These are phyloP conservation scores for Lactarius quietus DNA, from an alignment of 768 basidiomycete species.

Conservation along the genomic window DNA sequence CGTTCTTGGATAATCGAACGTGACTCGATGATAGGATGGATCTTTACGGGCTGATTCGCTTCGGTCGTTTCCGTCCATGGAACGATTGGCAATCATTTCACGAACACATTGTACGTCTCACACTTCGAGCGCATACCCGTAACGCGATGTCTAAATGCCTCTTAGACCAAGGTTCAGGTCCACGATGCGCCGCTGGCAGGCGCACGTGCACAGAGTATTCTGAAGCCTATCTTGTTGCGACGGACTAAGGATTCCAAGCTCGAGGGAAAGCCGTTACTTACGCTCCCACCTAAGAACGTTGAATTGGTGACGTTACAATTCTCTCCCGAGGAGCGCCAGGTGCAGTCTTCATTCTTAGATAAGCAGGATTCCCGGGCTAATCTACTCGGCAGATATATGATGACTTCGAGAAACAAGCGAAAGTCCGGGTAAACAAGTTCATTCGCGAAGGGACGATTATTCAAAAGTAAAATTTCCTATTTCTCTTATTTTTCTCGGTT, in stretches of 20 bases:
- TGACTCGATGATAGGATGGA: conserved; percentile 46
- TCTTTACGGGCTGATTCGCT: conserved; percentile 67
- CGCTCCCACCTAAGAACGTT: conserved; percentile 58
- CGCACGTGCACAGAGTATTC: conserved; percentile 61
- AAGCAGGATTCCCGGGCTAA: not conserved
- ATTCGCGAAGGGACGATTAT: conserved; percentile 61
- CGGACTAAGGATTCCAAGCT: conserved; percentile 64
- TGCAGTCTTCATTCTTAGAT: conserved; percentile 30
- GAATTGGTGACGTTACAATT: conserved; percentile 60
- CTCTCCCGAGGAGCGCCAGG: conserved; percentile 60
- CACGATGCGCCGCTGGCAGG: conserved; percentile 61
- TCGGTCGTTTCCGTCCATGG: conserved; percentile 65
- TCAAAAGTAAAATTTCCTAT: conserved; percentile 49
- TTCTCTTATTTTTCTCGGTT: not conserved
- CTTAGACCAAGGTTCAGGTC: conserved; percentile 50
- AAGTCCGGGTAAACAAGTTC: conserved; percentile 56
- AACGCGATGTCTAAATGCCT: not conserved
- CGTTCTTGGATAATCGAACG: not conserved
- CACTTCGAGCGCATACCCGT: not conserved
- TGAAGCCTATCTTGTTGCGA: conserved; percentile 64
- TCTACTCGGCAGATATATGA: conserved; percentile 47
- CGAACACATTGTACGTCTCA: conserved; percentile 45
- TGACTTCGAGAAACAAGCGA: conserved; percentile 51
- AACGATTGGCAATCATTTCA: conserved; percentile 72
- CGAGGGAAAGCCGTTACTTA: conserved; percentile 66